Base-by-base conservation (phyloP, 257 asterid species). In the Solanum tarijense region DNA sequence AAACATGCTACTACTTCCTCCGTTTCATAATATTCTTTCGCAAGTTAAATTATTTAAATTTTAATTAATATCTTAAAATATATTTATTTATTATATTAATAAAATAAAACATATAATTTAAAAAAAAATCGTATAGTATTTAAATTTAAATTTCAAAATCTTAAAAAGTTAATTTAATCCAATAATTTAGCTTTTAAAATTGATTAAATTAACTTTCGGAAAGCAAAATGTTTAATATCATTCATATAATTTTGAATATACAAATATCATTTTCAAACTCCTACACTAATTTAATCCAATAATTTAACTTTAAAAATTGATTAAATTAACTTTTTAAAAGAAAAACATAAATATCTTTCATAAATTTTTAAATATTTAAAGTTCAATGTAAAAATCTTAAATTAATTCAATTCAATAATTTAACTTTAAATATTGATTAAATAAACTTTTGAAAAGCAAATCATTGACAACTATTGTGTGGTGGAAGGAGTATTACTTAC, bases 41-140 rank as follows among this genome's bases (percentile, higher is more conserved):
- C 0, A 0, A 68, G 5, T 68, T 7, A 68, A 68, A 68, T 68
- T 27, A 27, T 12, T 68, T 12, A 1, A 12, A 3, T 1, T 27
- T 68, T 68, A 27, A 68, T 27, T 12, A 68, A 68, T 27, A 27
- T 68, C 1, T 27, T 12, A 27, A 68, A 27, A 68, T 6, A 3
- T 6, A 3, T 68, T 68, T 65, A n/a, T 65, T 65, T n/a, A 1
- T 65, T 10, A 65, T 0, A n/a, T n/a, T 65, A 25, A 5, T n/a
- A 65, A 5, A n/a, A 65, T 9, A 65, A 65, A 65, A 25, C 0
- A 11, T 11, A 12, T 11, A 25, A 65, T 5, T 25, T 25, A 5
- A 6, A 35, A 52, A 16, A 2, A 18, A 18, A 1, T 18, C 0
- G 10, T 6, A 55, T 6, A 55, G 1, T 46, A 46, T 46, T 0